phyloP scores from a whole-genome alignment of 1,284 basidiomycete genomes.

The Rhodotorula sp. region DNA sequence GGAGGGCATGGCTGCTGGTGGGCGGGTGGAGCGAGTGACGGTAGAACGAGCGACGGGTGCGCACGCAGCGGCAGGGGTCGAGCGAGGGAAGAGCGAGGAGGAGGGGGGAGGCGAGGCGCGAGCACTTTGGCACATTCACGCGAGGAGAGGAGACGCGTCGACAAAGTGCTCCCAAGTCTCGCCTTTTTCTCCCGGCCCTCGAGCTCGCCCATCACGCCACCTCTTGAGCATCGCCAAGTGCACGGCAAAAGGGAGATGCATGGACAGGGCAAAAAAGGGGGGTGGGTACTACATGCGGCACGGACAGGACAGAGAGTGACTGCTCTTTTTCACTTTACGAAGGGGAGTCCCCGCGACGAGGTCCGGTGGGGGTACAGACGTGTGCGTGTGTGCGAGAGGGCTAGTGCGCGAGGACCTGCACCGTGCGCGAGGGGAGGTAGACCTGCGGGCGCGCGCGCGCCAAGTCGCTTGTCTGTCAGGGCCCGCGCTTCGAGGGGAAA shows the following conservation, averaged over 20 bases:
- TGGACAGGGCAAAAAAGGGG: background rate
- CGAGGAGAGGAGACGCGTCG: background rate
- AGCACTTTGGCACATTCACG: background rate
- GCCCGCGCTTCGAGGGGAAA: no score
- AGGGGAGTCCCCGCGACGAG: no score
- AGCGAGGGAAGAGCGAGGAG: background rate
- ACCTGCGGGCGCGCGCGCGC: constrained; percentile 3
- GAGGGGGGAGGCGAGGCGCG: background rate
- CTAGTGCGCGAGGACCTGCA: constrained; percentile 38
- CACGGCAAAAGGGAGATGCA: background rate
- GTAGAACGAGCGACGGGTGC: background rate
- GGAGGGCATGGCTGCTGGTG: no score
- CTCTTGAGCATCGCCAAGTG: no score
- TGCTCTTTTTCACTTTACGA: background rate
- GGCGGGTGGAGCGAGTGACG: background rate
- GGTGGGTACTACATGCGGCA: background rate
- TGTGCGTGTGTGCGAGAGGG: background rate
- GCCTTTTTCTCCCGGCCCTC: no score
- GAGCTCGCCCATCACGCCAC: no score
- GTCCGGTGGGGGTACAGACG: background rate
- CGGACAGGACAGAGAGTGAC: background rate
- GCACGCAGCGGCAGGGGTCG: background rate
- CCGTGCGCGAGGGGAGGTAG: constrained; percentile 36
- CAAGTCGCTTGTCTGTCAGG: no score
- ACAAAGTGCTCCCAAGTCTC: background rate